Conservation (phyloP, 2,329 filamentous ascomycete genomes). For the Ceratocystis smalleyi region DNA sequence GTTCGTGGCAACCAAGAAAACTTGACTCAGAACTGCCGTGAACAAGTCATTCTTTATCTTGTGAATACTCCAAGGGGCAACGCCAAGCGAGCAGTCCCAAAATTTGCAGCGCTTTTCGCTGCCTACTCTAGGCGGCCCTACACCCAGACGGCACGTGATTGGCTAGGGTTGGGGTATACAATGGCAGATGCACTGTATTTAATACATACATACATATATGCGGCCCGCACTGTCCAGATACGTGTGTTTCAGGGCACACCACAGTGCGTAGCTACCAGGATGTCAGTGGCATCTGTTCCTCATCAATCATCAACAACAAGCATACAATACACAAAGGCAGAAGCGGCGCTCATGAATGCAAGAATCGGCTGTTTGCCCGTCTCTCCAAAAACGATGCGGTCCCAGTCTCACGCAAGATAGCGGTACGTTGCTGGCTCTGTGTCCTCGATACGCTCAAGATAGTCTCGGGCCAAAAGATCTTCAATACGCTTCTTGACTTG, state of each 20-base stretch:
- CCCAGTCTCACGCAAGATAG: conserved; percentile 46
- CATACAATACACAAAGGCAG: background rate
- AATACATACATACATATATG: background rate
- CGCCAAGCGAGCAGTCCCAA: background rate
- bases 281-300: background rate
- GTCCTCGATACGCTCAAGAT: conserved; percentile 59
- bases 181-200: background rate
- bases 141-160: background rate
- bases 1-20: too few species aligned
- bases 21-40: too few species aligned
- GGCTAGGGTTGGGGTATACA: background rate
- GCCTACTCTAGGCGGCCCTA: background rate
- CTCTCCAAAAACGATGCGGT: background rate
- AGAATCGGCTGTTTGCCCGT: background rate
- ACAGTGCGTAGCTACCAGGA: background rate
- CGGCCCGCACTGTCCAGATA: background rate
- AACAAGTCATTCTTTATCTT: background rate
- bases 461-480: conserved; percentile 60
- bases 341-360: too few species aligned
- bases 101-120: conserved; percentile 4
- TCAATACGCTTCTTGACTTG: conserved; percentile 75
- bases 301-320: background rate
- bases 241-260: background rate
- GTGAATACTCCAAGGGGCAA: background rate
- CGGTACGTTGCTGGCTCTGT: conserved; percentile 49